Evolutionary conservation across 805 yeast species (phyloP), one percentile per base, ranked within the genome.

Genomic region (Candida boleticola): DNA sequence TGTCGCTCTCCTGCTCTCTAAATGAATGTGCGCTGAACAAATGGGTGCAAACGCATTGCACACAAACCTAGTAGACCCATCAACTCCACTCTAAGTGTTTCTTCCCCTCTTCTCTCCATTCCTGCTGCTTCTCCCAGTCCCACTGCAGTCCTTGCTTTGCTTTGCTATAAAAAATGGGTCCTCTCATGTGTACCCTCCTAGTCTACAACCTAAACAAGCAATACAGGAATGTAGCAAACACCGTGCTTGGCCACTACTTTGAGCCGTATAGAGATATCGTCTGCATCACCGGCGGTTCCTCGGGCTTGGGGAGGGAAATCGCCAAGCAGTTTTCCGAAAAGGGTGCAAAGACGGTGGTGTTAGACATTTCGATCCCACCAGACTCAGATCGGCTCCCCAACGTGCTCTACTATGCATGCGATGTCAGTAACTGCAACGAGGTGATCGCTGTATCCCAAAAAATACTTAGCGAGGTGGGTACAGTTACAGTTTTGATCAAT

Each of bases 241-340:
- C 60, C 2, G 22, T 78, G 1, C 57, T 80, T 17, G 87, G 87
- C 1, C 74, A 71, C 42, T 66, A 64, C 9, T 74, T 75, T 45
- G 83, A 79, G 29, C 75, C 78, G 0, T 59, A 55, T 19, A 61
- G 68, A 9, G 95, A 87, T 53, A 68, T 84, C 9, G 84, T 81
- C 0, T 62, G 89, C 3, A 67, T 92, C 17, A 90, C 98, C 0
- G 98, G 98, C 0, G 98, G 97, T 0, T 58, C 77, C 3, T 66
- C 79, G 0, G 98, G 97, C 0, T 68, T 92, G 7, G 98, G 98
- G 0, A 65, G 64, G 32, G 85, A 80, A 47, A 47, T 92, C 3
- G 86, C 74, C 0, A 47, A 51, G 13, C 54, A 55, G 19, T 73
- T 90, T 41, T 60, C 65, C 4, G 48, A 49, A 5, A 56, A 64